Percentiles rank a stretch among this genome's conserved stretches.
These are phyloP conservation scores for Baeospora myosura DNA, from an alignment of 1,284 basidiomycete genomes.

Conservation along the genomic window DNA sequence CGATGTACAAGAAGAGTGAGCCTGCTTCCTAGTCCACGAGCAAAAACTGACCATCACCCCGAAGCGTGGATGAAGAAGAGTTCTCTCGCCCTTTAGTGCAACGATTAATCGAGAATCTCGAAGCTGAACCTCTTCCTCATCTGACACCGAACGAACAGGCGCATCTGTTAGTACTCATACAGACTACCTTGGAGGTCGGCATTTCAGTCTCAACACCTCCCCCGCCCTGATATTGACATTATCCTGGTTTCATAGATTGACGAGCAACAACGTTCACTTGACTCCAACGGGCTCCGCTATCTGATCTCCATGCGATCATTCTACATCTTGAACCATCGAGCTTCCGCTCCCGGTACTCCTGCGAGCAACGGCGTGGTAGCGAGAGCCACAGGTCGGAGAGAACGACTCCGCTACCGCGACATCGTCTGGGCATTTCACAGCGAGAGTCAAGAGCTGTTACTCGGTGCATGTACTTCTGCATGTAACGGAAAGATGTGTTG, in stretches of 20 bases:
- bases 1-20: constrained; percentile 36
- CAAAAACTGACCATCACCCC: constrained; percentile 3
- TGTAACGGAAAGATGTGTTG: constrained; percentile 82
- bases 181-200: constrained; percentile 78
- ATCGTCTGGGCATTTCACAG: constrained; percentile 95
- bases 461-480: constrained; percentile 63
- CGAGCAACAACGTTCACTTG: constrained; percentile 78
- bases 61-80: constrained; percentile 47
- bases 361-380: constrained; percentile 31
- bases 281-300: constrained; percentile 85
- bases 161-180: constrained; percentile 73
- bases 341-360: constrained; percentile 40
- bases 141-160: constrained; percentile 73
- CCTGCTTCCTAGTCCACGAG: background rate
- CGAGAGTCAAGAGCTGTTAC: constrained; percentile 80
- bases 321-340: constrained; percentile 66
- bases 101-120: constrained; percentile 59
- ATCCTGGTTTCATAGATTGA: constrained; percentile 55
- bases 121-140: constrained; percentile 57
- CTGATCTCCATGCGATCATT: constrained; percentile 83
- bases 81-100: constrained; percentile 60
- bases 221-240: constrained; percentile 8
- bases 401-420: constrained; percentile 81
- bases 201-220: background rate
- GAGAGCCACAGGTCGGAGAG: constrained; percentile 45